phyloP scores from a whole-genome alignment of 257 asterid species.

The Lavandula angustifolia region DNA sequence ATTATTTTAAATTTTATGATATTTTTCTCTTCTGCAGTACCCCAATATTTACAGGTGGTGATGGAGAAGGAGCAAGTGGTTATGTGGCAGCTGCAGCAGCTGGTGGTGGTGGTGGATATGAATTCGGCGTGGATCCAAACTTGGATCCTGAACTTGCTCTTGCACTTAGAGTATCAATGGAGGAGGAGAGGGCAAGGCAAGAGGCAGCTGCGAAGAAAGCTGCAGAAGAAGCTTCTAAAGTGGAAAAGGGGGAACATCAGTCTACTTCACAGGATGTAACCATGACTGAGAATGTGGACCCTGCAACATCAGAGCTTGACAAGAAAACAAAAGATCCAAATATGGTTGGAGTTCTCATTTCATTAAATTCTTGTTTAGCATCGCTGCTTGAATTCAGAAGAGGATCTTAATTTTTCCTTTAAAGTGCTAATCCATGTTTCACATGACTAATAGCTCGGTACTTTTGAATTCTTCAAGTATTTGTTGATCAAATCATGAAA shows the following conservation, averaged over 20 bases:
- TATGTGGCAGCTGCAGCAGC: slow-evolving; percentile 90
- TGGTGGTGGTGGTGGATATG: slow-evolving; percentile 91
- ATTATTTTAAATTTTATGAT: neutral
- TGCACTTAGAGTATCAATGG: slow-evolving; percentile 99
- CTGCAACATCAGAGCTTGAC: slow-evolving; percentile 69
- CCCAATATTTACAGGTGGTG: slow-evolving; percentile 96
- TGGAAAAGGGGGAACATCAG: slow-evolving; percentile 69
- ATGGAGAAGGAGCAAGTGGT: slow-evolving; percentile 96
- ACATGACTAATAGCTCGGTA: slow-evolving; percentile 6
- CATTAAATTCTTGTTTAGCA: slow-evolving; percentile 22
- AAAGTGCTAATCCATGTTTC: slow-evolving; percentile 12
- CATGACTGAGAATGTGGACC: slow-evolving; percentile 66
- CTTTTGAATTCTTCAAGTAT: slow-evolving; percentile 1
- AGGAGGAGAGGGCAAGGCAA: slow-evolving; percentile 99
- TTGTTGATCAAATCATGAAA: neutral
- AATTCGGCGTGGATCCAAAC: slow-evolving; percentile 99
- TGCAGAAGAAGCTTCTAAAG: slow-evolving; percentile 75
- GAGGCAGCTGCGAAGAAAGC: slow-evolving; percentile 98
- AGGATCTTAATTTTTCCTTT: slow-evolving; percentile 2
- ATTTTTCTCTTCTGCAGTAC: slow-evolving; percentile 52
- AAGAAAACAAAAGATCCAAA: slow-evolving; percentile 61
- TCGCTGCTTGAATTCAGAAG: slow-evolving; percentile 16
- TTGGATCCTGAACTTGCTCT: slow-evolving; percentile 99
- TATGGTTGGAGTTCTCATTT: slow-evolving; percentile 42
- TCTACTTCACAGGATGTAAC: slow-evolving; percentile 73